These are phyloP conservation scores for Cryptosporidium tyzzeri DNA, from an alignment of 169 alveolate species.

Conservation along the genomic window DNA sequence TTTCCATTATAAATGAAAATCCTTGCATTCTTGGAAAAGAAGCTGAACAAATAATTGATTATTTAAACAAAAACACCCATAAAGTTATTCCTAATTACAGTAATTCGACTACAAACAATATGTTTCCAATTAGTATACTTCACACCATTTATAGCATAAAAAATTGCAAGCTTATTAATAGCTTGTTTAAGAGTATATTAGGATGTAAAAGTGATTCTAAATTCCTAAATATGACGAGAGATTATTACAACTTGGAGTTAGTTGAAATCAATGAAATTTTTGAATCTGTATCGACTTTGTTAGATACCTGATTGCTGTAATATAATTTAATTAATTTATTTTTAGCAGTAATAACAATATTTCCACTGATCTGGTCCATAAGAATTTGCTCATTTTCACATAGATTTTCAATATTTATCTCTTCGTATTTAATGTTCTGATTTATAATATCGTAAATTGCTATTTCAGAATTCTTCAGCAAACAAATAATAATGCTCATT, in stretches of 20 bases:
- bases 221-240: not conserved
- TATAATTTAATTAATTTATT: not conserved
- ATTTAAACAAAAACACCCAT: not conserved
- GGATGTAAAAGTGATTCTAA: conserved; percentile 7
- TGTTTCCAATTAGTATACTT: not conserved
- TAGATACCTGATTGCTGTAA: not conserved
- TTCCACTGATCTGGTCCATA: not conserved
- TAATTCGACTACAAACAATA: no score
- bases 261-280: conserved; percentile 15
- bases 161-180: not conserved
- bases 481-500: not conserved
- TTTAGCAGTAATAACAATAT: not conserved
- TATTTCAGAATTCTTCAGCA: conserved; percentile 2
- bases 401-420: not conserved
- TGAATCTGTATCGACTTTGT: conserved; percentile 12
- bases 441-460: not conserved
- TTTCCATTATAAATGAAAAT: conserved; percentile 5
- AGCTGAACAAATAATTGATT: not conserved
- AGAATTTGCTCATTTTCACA: not conserved
- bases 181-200: not conserved
- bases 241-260: conserved; percentile 9
- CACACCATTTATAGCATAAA: conserved; percentile 10
- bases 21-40: not conserved
- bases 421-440: not conserved
- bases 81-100: not conserved